These are phyloP conservation scores for Pachysandra terminalis DNA, from an alignment of 164 flowering plant species.

Conservation along the genomic window DNA sequence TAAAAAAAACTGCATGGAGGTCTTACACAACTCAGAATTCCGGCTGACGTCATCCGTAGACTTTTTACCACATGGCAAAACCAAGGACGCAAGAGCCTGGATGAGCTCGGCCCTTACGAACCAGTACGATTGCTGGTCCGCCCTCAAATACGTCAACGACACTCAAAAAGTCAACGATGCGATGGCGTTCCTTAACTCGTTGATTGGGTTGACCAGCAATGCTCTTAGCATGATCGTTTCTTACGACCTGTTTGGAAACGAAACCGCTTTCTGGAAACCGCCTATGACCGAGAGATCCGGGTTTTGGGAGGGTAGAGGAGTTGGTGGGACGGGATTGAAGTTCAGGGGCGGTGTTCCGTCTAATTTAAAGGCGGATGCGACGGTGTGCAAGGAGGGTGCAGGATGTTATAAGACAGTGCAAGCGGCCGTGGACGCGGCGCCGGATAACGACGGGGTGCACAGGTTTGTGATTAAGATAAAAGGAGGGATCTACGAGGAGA, in stretches of 20 bases:
- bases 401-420: no score
- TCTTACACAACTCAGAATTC: no score
- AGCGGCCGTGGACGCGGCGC: slow-evolving; percentile 74
- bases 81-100: slow-evolving; percentile 78
- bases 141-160: slow-evolving; percentile 62
- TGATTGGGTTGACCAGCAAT: slow-evolving; percentile 44
- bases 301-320: slow-evolving; percentile 50
- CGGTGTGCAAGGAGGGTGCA: slow-evolving; percentile 57
- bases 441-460: slow-evolving; percentile 24
- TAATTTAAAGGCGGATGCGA: slow-evolving; percentile 40
- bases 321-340: slow-evolving; percentile 17
- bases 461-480: slow-evolving; percentile 73
- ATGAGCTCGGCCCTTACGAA: slow-evolving; percentile 54
- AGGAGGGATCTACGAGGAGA: slow-evolving; percentile 85
- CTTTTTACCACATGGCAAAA: slow-evolving; percentile 32
- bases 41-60: no score
- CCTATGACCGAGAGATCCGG: slow-evolving; percentile 82
- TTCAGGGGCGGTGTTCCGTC: slow-evolving; percentile 37
- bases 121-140: slow-evolving; percentile 78
- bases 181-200: slow-evolving; percentile 47
- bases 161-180: slow-evolving; percentile 43
- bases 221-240: slow-evolving; percentile 62
- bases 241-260: slow-evolving; percentile 48
- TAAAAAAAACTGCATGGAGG: no score
- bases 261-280: slow-evolving; percentile 53